A percentile compares a stretch with the other conserved stretches of the same genome.
Conservation (phyloP, 1,284 basidiomycete genomes). For the Cystobasidiaceae sp. region DNA sequence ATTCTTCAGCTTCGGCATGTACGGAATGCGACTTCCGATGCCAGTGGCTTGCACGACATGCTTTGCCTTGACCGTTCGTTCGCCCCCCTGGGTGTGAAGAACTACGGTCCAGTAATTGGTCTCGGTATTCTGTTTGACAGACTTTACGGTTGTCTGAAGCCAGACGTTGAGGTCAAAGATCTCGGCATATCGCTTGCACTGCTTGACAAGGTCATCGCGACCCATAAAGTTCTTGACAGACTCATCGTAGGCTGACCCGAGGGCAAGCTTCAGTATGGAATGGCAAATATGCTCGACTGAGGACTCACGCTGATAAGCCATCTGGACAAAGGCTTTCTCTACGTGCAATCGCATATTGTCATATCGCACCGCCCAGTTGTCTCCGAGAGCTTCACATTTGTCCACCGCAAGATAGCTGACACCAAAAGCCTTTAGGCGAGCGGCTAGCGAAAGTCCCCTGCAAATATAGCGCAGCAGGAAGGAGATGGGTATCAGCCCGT, state of each 20-base stretch:
- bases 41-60: conserved; percentile 8
- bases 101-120: background rate
- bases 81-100: background rate
- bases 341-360: background rate
- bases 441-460: background rate
- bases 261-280: background rate
- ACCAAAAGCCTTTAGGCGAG: background rate
- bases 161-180: background rate
- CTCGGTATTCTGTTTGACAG: background rate
- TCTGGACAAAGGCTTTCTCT: background rate
- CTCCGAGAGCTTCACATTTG: background rate
- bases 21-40: background rate
- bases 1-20: background rate
- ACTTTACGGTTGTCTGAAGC: background rate
- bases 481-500: background rate
- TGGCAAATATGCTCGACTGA: background rate
- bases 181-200: background rate
- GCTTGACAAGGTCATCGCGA: background rate
- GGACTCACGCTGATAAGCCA: background rate
- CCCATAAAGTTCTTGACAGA: background rate
- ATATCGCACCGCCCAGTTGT: background rate
- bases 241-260: background rate
- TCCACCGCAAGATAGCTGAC: background rate
- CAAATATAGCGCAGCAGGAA: background rate
- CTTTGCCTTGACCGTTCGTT: background rate